These are phyloP conservation scores for Kwoniella dejecticola DNA, from an alignment of 768 basidiomycete genomes.

Conservation along the genomic window DNA sequence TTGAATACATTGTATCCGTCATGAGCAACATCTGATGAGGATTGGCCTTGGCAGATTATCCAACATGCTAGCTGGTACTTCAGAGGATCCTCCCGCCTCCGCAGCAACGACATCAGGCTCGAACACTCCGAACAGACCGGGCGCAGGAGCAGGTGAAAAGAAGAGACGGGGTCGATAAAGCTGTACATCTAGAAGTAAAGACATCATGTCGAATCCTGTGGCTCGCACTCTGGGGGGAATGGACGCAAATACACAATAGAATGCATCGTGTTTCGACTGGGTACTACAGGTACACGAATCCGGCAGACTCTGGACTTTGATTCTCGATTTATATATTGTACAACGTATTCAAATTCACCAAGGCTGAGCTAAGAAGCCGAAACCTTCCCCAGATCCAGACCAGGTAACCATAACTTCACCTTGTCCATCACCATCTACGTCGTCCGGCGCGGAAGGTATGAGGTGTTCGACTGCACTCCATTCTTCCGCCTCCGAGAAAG, in stretches of 20 bases:
- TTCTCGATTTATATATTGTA: conserved; percentile 4
- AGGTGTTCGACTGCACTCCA: conserved; percentile 15
- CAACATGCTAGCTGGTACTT: conserved; percentile 31
- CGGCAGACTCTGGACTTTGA: too few relatives aligned
- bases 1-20: too few relatives aligned
- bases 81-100: conserved; percentile 8
- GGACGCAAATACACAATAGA: conserved; percentile 1
- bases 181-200: neutral
- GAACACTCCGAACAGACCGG: neutral
- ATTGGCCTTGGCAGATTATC: conserved; percentile 19
- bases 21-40: too few relatives aligned
- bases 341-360: conserved; percentile 23
- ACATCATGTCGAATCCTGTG: neutral
- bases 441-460: neutral
- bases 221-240: too few relatives aligned
- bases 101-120: neutral
- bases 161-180: conserved; percentile 14
- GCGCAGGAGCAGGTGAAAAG: conserved; percentile 14
- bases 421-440: conserved; percentile 10
- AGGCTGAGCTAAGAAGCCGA: conserved; percentile 37
- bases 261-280: too few relatives aligned
- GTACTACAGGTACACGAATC: too few relatives aligned
- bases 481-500: conserved; percentile 19
- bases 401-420: conserved; percentile 22
- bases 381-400: conserved; percentile 38